Conservation (phyloP, 768 basidiomycete genomes). For the Hemileccinum impolitum region DNA sequence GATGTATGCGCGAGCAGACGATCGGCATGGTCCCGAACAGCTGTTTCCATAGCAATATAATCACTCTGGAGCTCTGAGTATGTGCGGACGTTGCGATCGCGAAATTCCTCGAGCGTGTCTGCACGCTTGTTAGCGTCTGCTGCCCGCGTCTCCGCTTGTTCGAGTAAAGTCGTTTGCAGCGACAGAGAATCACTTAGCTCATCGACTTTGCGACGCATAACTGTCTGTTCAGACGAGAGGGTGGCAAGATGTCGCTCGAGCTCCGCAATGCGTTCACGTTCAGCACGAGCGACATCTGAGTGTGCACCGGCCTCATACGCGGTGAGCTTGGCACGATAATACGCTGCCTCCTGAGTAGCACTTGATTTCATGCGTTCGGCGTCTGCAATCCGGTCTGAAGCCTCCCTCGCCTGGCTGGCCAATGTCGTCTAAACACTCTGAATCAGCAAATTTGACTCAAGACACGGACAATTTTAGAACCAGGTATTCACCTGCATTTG, state of each 20-base stretch:
- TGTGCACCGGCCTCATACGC: constrained; percentile 74
- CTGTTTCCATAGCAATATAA: constrained; percentile 55
- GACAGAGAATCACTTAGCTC: constrained; percentile 73
- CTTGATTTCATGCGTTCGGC: constrained; percentile 73
- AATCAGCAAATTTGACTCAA: constrained; percentile 12
- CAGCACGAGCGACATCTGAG: constrained; percentile 63
- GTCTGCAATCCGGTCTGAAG: constrained; percentile 75
- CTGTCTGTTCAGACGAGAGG: constrained; percentile 58
- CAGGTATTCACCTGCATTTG: constrained; percentile 70
- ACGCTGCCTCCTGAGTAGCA: constrained; percentile 92
- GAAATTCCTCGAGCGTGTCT: constrained; percentile 66
- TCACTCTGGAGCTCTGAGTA: constrained; percentile 69
- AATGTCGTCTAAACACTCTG: constrained; percentile 53
- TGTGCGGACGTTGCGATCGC: constrained; percentile 59
- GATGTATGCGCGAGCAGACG: constrained; percentile 72
- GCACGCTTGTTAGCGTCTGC: constrained; percentile 72
- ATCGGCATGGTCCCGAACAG: constrained; percentile 74
- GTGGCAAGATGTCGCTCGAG: constrained; percentile 69
- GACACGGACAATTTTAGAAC: not conserved
- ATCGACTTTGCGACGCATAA: constrained; percentile 65
- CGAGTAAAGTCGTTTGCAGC: constrained; percentile 70
- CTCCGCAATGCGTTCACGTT: constrained; percentile 71
- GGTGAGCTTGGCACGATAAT: constrained; percentile 91
- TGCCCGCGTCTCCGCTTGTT: constrained; percentile 78
- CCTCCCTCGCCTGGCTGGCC: constrained; percentile 68